phyloP scores from a whole-genome alignment of 495 filamentous ascomycete genomes.

The Staphylotrichum tortipilum region DNA sequence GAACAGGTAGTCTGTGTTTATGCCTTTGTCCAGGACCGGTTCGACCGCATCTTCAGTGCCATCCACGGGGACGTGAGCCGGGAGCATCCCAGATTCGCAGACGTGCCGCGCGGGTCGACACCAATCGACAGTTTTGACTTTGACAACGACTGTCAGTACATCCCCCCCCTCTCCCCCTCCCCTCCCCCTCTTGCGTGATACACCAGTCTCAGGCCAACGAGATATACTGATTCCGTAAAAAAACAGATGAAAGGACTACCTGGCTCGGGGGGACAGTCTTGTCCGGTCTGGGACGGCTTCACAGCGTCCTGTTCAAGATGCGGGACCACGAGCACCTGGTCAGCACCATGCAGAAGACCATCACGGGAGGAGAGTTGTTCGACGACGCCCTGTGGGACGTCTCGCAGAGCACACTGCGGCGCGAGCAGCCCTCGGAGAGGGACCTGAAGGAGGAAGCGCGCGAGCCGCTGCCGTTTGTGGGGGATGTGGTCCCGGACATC shows the following conservation, averaged over 20 bases:
- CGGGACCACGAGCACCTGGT: background rate
- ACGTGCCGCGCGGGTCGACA: background rate
- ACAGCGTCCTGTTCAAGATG: background rate
- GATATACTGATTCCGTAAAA: background rate
- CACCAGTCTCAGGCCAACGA: background rate
- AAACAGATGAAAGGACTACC: background rate
- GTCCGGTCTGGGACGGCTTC: background rate
- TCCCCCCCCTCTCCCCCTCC: too few species aligned
- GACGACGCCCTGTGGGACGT: background rate
- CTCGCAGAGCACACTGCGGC: background rate
- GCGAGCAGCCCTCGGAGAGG: background rate
- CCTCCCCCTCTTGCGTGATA: background rate
- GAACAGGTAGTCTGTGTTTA: background rate
- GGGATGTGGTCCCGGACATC: background rate
- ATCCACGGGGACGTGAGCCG: background rate
- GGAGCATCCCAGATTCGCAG: background rate
- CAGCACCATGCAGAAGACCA: background rate
- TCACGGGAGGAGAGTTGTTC: background rate
- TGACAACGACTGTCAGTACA: background rate
- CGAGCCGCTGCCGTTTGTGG: background rate
- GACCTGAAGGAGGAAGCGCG: background rate
- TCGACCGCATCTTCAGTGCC: background rate
- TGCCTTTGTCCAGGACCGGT: background rate
- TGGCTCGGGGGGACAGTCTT: background rate
- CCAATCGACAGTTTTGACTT: background rate